Conservation (phyloP, 345 rosid genomes). For the Capsella bursapastoris region DNA sequence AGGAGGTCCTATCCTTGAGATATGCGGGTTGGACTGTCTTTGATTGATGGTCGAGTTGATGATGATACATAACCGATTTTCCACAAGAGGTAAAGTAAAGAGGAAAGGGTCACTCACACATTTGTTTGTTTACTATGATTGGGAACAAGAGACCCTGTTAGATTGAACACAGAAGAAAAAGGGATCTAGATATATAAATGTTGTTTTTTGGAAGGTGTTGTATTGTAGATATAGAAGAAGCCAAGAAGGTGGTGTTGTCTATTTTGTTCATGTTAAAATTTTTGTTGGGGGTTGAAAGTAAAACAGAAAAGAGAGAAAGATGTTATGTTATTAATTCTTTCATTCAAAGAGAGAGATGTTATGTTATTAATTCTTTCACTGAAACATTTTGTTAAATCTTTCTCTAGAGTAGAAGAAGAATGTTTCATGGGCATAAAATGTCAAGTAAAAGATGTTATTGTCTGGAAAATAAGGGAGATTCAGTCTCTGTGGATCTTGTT, state of each 20-base stretch:
- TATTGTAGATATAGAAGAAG: slow-evolving; percentile 39
- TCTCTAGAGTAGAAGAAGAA: neutral
- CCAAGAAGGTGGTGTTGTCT: neutral
- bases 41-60: slow-evolving; percentile 31
- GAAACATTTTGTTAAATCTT: slow-evolving; percentile 8
- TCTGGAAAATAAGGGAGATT: neutral
- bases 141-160: slow-evolving; percentile 12
- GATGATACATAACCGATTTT: neutral
- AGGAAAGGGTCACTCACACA: slow-evolving; percentile 24
- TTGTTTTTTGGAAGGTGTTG: slow-evolving; percentile 33
- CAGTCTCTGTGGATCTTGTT: neutral
- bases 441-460: slow-evolving; percentile 6
- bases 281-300: neutral
- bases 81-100: slow-evolving; percentile 39
- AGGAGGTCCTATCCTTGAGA: slow-evolving; percentile 58
- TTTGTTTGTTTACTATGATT: slow-evolving; percentile 9
- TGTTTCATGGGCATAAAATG: neutral
- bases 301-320: slow-evolving; percentile 3
- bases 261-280: slow-evolving; percentile 1
- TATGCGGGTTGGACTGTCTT: slow-evolving; percentile 73
- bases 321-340: no score
- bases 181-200: slow-evolving; percentile 24
- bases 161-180: neutral
- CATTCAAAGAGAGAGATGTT: neutral
- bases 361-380: slow-evolving; percentile 30